phyloP scores from a whole-genome alignment of 805 yeast genomes.

The Grigorovia jiainica region DNA sequence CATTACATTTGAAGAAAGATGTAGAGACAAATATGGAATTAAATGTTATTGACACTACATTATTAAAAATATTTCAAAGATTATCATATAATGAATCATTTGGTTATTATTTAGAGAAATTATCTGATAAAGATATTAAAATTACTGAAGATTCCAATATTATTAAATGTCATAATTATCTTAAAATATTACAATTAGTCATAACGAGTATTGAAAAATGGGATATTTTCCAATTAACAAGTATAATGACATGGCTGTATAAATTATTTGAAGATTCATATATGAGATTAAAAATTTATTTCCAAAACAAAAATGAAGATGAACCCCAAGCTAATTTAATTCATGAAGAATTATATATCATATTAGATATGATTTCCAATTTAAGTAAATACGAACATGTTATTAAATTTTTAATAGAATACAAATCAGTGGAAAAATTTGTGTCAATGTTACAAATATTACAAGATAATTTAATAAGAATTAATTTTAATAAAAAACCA shows the following conservation, averaged over 20 bases:
- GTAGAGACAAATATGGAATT: not conserved
- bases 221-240: slow-evolving; percentile 31
- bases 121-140: slow-evolving; percentile 7
- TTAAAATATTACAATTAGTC: slow-evolving; percentile 24
- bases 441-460: slow-evolving; percentile 25
- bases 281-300: slow-evolving; percentile 17
- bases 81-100: slow-evolving; percentile 30
- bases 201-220: slow-evolving; percentile 31
- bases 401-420: slow-evolving; percentile 29
- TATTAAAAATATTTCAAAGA: slow-evolving; percentile 23
- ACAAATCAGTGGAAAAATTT: slow-evolving; percentile 30
- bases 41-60: slow-evolving; percentile 8
- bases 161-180: not conserved
- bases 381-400: slow-evolving; percentile 29
- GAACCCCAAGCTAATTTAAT: slow-evolving; percentile 12
- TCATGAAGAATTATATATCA: slow-evolving; percentile 23
- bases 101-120: slow-evolving; percentile 20
- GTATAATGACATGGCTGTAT: slow-evolving; percentile 32
- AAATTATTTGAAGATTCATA: slow-evolving; percentile 23
- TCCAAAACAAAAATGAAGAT: slow-evolving; percentile 11
- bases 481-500: slow-evolving; percentile 21
- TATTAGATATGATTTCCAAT: slow-evolving; percentile 28
- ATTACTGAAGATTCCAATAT: slow-evolving; percentile 12
- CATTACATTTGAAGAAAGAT: slow-evolving; percentile 1
- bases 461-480: slow-evolving; percentile 28